Conservation (phyloP, 345 rosid genomes). For the Syzygium aromaticum region DNA sequence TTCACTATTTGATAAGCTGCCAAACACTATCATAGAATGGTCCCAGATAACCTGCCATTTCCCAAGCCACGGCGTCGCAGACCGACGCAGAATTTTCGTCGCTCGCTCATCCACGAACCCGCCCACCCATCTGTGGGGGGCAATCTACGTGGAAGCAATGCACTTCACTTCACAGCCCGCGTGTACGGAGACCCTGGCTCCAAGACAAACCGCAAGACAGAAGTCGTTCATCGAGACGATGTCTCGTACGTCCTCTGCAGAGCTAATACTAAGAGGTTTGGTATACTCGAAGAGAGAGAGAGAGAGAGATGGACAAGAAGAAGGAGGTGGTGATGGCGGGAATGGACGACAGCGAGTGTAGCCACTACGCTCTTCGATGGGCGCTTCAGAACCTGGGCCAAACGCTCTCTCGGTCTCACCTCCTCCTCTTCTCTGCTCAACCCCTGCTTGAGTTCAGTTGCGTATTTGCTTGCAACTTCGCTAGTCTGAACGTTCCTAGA, state of each 20-base stretch:
- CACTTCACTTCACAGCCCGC: not conserved
- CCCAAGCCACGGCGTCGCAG: not conserved
- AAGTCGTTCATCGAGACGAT: not conserved
- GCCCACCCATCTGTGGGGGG: not conserved
- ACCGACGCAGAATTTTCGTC: not conserved
- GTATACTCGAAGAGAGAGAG: not conserved
- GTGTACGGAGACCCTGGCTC: not conserved
- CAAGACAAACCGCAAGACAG: not conserved
- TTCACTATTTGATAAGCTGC: too few relatives aligned
- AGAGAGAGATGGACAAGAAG: not conserved
- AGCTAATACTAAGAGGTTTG: not conserved
- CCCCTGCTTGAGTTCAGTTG: slow-evolving; percentile 2
- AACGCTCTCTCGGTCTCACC: not conserved
- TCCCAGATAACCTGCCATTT: not conserved
- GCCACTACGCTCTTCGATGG: slow-evolving; percentile 6
- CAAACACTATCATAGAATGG: too few relatives aligned
- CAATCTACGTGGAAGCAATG: not conserved
- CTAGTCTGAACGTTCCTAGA: not conserved
- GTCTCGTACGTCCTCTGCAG: not conserved
- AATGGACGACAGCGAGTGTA: slow-evolving; percentile 5
- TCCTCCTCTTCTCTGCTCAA: slow-evolving; percentile 4
- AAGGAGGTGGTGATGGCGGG: slow-evolving; percentile 5
- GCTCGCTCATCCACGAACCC: not conserved
- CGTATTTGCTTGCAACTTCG: not conserved
- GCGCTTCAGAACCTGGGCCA: not conserved